These are phyloP conservation scores for Diaporthe amygdali DNA, from an alignment of 2,329 filamentous ascomycete species.

Conservation along the genomic window DNA sequence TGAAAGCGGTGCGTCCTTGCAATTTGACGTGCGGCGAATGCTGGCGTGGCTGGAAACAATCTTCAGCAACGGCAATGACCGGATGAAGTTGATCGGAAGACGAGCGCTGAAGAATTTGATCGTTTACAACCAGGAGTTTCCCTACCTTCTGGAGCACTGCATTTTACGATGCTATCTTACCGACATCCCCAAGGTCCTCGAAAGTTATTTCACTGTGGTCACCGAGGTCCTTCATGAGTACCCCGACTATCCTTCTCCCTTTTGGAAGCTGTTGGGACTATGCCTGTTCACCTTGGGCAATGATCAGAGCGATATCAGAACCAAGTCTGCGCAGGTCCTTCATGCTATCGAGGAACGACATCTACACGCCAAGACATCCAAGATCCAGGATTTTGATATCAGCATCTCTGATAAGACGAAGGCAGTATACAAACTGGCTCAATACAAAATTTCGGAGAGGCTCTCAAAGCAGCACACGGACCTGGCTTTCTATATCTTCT, in stretches of 20 bases:
- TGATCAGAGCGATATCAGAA: conserved; percentile 85
- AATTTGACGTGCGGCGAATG: conserved; percentile 93
- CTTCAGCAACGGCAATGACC: conserved; percentile 89
- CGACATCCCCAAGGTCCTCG: conserved; percentile 80
- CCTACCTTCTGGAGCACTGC: conserved; percentile 85
- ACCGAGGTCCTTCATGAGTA: conserved; percentile 85
- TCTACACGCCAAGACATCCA: conserved; percentile 74
- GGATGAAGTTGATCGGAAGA: conserved; percentile 88
- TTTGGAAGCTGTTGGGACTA: conserved; percentile 89
- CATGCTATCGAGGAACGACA: conserved; percentile 83
- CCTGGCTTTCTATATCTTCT: conserved; percentile 91
- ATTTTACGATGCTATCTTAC: conserved; percentile 90
- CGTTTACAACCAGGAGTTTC: conserved; percentile 85
- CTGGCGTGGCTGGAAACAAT: conserved; percentile 95
- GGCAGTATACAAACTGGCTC: conserved; percentile 94
- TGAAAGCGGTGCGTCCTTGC: conserved; percentile 83
- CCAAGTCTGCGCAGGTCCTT: conserved; percentile 83
- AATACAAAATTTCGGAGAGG: conserved; percentile 94
- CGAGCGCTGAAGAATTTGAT: conserved; percentile 90
- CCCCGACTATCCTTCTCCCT: conserved; percentile 80
- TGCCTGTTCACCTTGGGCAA: conserved; percentile 93
- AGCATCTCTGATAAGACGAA: conserved; percentile 98
- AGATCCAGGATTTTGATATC: conserved; percentile 96
- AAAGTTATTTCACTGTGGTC: conserved; percentile 95
- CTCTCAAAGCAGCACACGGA: conserved; percentile 88